These are phyloP conservation scores for Diversispora eburnea DNA, from an alignment of 192 early-diverging fungal species.

Conservation along the genomic window DNA sequence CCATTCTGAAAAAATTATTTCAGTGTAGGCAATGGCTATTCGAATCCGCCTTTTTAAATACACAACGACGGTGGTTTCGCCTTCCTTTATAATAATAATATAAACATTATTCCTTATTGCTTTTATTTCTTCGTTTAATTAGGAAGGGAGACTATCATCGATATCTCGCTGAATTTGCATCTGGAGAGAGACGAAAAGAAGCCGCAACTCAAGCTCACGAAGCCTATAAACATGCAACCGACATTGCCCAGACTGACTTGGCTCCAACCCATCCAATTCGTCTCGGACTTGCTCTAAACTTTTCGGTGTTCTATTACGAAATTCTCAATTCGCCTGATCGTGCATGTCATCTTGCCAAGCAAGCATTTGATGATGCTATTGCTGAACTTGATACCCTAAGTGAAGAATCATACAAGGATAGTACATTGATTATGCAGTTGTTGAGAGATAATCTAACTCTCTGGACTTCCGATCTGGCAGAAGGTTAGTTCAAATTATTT, in stretches of 20 bases:
- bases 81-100: neutral
- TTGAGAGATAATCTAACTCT: conserved; percentile 95
- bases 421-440: conserved; percentile 97
- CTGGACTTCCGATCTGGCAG: conserved; percentile 78
- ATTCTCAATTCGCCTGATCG: conserved; percentile 92
- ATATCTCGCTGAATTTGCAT: conserved; percentile 92
- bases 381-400: conserved; percentile 88
- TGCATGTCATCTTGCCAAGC: conserved; percentile 88
- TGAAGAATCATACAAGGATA: conserved; percentile 97
- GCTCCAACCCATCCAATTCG: conserved; percentile 95
- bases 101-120: conserved; percentile 32
- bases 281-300: conserved; percentile 95
- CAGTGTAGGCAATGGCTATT: conserved; percentile 39
- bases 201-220: conserved; percentile 78
- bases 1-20: conserved; percentile 45
- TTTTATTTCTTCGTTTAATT: conserved; percentile 34
- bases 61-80: neutral
- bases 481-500: conserved; percentile 14
- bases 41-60: conserved; percentile 12
- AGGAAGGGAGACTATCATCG: conserved; percentile 96
- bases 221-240: conserved; percentile 88
- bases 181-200: conserved; percentile 73
- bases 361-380: conserved; percentile 95
- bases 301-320: conserved; percentile 98
- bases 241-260: conserved; percentile 76